phyloP scores from a whole-genome alignment of 331 rosid species.

The Acacia pycnantha region DNA sequence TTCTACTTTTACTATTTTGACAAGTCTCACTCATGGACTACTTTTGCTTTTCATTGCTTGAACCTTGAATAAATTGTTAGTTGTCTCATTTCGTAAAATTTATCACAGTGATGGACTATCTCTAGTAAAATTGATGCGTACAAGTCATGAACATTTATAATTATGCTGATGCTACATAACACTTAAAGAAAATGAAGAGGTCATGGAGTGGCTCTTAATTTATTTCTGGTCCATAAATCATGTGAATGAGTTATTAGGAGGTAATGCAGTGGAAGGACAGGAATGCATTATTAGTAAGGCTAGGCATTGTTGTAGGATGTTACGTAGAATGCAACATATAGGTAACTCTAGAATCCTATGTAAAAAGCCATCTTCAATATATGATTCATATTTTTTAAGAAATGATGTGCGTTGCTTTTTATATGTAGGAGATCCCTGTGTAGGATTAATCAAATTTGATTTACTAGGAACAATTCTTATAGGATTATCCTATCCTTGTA shows the following conservation, averaged over 20 bases:
- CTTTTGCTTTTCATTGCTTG: slow-evolving; percentile 6
- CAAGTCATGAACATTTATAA: background rate
- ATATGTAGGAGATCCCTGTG: background rate
- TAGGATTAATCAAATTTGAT: background rate
- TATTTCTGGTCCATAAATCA: background rate
- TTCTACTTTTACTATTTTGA: background rate
- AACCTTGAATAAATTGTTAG: background rate
- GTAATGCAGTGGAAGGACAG: background rate
- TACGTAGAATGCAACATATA: background rate
- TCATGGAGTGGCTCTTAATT: background rate
- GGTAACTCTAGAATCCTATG: background rate
- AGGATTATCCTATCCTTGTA: background rate
- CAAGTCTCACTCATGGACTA: background rate
- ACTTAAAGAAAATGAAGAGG: background rate
- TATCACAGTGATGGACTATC: background rate
- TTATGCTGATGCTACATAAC: background rate
- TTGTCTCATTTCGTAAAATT: background rate
- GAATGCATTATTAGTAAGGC: background rate
- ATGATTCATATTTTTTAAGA: background rate
- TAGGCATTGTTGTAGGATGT: background rate
- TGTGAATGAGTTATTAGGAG: background rate
- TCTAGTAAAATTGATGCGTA: background rate
- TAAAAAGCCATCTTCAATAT: background rate
- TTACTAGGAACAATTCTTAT: background rate
- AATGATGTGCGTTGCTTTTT: background rate